These are phyloP conservation scores for Populus simonii DNA, from an alignment of 345 rosid species.

Conservation along the genomic window DNA sequence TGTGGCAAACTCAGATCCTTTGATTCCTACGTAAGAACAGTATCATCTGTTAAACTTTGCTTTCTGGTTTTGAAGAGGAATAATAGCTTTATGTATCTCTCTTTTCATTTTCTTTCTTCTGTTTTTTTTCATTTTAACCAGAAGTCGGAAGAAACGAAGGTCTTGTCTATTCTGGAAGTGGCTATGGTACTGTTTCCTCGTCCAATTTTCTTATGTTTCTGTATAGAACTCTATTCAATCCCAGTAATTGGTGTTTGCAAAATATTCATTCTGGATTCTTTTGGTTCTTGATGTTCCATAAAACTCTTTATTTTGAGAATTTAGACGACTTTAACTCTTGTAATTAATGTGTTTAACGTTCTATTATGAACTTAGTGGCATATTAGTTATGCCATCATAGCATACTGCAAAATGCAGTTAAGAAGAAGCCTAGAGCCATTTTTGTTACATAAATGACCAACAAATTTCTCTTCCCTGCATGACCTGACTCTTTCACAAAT, in stretches of 20 bases:
- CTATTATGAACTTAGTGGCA: background rate
- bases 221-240: background rate
- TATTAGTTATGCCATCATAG: no score
- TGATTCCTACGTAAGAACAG: constrained; percentile 48
- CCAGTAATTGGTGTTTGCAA: background rate
- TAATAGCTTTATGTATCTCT: background rate
- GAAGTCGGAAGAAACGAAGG: constrained; percentile 52
- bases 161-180: constrained; percentile 71
- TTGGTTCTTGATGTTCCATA: background rate
- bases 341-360: background rate
- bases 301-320: background rate
- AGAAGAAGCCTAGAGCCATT: background rate
- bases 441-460: background rate
- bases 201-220: background rate
- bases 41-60: background rate
- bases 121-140: constrained; percentile 17
- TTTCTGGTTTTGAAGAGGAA: background rate
- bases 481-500: background rate
- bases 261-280: background rate
- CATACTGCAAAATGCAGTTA: no score
- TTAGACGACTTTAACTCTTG: background rate
- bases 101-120: background rate
- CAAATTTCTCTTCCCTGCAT: background rate
- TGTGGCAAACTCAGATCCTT: constrained; percentile 63
- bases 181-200: constrained; percentile 58